Evolutionary conservation across 805 yeast species (phyloP), one percentile per base, ranked within the genome.

Genomic region (Pichia phayaonensis): DNA sequence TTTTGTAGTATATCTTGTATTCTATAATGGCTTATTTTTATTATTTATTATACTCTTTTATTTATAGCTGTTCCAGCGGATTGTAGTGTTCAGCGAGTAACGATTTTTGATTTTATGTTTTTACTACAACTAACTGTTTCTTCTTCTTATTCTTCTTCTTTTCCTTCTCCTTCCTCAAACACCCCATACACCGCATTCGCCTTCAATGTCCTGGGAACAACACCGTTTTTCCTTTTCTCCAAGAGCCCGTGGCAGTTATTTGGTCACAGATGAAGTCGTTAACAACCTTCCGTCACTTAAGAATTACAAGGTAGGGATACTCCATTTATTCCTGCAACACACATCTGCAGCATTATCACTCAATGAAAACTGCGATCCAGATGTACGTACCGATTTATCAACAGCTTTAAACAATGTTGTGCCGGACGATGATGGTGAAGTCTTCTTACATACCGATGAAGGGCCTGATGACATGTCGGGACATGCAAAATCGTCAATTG

Each of bases 401-500:
- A 72, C 75, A 23, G 77, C 85, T 1, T 65, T 87, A 56, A 84
- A 81, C 58, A 68, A 77, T 47, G 69, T 86, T 51, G 86, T 79
- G 3, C 95, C 95, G 0, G 92, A 86, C 59, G 75, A 75, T 52
- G 76, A 72, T 8, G 72, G 66, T 21, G 57, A 61, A 43, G 62
- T 66, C 38, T 84, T 83, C 57, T 59, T 74, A 44, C 90, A 83
- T 62, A 78, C 75, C 15, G 92, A 84, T 49, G 95, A 86, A 65
- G 95, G 88, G 0, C 75, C 86, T 3, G 95, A 87, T 62, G 95
- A 86, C 62, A 83, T 86, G 90, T 87, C 92, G 2, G 86, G 90
- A 0, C 95, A 86, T 64, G 81, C 82, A 47, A 82, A 85, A 61
- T 73, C 85, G 20, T 67, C 79, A 2, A 53, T 74, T 45, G 74